Evolutionary conservation across 306 rosid species (phyloP), one percentile per base, ranked within the genome.

Genomic region (Oemleria cerasiformis): DNA sequence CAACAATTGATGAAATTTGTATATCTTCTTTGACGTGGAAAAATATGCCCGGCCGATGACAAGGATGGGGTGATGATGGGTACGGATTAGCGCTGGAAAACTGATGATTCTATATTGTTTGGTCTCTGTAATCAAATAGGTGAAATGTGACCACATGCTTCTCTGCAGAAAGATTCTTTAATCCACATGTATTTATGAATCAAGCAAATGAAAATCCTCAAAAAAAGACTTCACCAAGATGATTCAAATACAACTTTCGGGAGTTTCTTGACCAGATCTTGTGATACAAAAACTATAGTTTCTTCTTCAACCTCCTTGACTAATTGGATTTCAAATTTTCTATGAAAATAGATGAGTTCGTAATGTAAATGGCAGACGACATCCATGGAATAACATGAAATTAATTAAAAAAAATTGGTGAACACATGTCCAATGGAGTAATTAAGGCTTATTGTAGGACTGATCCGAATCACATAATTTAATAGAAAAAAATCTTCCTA

Each of bases 91-190:
- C 2, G 30, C 30, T 25, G 2, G 30, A 25, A n/a, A 45, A 45
- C 15, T 45, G 16, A 47, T 47, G 15, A 47, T 47, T 16, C 17
- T 14, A 47, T 6, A 25, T 41, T 0, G 44, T 30, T 36, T 55
- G 70, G 69, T 70, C 63, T 79, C 53, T 68, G 58, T 66, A 71
- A 71, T 79, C 72, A 73, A 63, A 77, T 44, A 59, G 84, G 84
- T 77, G 86, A 83, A 85, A 67, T 79, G 20, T 25, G 82, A 70
- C 67, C 86, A 75, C 82, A 78, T 86, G 82, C 80, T 76, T 76
- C 42, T 38, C 69, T 36, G 68, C 61, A 67, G 62, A 77, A 65
- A 77, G 83, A 83, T 81, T 83, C 87, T 88, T 80, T 53, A 38
- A 68, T 73, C 76, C 75, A 63, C 77, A 48, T 84, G 87, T 81